These are phyloP conservation scores for Boechera divaricarpa DNA, from an alignment of 345 rosid genomes.

Conservation along the genomic window DNA sequence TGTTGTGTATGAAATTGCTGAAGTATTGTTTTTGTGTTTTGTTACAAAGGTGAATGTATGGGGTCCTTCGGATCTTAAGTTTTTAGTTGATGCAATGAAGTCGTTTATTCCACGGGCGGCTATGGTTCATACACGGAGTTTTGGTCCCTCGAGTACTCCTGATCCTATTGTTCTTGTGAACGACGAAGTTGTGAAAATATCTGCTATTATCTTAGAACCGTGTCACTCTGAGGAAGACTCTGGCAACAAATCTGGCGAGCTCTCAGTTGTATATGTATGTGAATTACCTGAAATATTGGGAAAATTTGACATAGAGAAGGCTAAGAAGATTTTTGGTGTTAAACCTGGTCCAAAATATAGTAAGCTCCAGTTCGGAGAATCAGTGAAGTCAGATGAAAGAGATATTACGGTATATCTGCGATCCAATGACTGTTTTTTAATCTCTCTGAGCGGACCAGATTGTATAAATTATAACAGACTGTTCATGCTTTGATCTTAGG, in stretches of 20 bases:
- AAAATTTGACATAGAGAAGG: conserved; percentile 79
- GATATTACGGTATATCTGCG: conserved; percentile 62
- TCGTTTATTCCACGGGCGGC: conserved; percentile 94
- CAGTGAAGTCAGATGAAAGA: conserved; percentile 75
- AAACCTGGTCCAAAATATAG: conserved; percentile 83
- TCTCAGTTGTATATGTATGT: conserved; percentile 85
- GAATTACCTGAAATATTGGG: conserved; percentile 89
- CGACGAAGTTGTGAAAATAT: conserved; percentile 85
- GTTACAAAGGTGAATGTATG: conserved; percentile 80
- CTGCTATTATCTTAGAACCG: conserved; percentile 68
- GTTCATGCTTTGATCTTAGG: conserved; percentile 48
- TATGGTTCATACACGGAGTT: conserved; percentile 89
- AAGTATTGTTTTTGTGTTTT: conserved; percentile 11
- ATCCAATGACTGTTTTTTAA: neutral
- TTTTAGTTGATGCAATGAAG: conserved; percentile 89
- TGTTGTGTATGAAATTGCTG: conserved; percentile 9
- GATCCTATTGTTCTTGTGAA: conserved; percentile 70
- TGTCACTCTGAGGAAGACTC: conserved; percentile 45
- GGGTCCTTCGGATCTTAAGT: conserved; percentile 97
- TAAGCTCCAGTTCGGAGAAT: conserved; percentile 77
- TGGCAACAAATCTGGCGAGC: conserved; percentile 65
- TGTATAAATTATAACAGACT: neutral
- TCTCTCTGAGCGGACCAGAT: neutral
- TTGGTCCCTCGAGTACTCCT: conserved; percentile 60
- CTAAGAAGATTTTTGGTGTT: conserved; percentile 71